Percentiles rank a stretch among this genome's conserved stretches.
Conservation (phyloP, 345 rosid species). For the Garcia nutans region DNA sequence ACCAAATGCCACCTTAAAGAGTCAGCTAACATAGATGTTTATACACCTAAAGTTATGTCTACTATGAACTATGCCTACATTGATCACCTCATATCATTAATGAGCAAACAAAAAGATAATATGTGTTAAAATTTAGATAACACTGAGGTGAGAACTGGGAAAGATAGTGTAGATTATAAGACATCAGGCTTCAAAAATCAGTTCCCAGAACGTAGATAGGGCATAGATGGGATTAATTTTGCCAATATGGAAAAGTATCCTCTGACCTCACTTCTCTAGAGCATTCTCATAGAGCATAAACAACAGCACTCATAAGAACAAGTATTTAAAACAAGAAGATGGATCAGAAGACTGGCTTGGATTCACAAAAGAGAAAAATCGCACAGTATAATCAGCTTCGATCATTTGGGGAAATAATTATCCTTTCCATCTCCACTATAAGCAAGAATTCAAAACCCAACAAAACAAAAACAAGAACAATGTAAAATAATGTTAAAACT, state of each 20-base stretch:
- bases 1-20: background rate
- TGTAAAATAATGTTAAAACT: no score
- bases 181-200: background rate
- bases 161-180: background rate
- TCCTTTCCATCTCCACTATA: conserved; percentile 26
- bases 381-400: conserved; percentile 42
- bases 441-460: background rate
- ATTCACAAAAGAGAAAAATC: conserved; percentile 27
- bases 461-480: background rate
- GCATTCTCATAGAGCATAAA: background rate
- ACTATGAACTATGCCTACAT: background rate
- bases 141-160: no score
- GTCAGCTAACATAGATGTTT: background rate
- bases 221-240: background rate
- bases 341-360: conserved; percentile 44
- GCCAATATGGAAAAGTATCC: background rate
- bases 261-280: background rate
- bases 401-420: conserved; percentile 48
- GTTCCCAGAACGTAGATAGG: background rate
- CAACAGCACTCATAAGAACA: background rate
- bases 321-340: background rate
- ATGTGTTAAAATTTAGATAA: no score
- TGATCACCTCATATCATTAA: background rate
- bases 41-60: background rate
- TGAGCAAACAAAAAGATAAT: background rate